Evolutionary conservation across 352 stramenopile genomes (phyloP), one percentile per base, ranked within the genome.

Genomic region (Lagenidium sp.): DNA sequence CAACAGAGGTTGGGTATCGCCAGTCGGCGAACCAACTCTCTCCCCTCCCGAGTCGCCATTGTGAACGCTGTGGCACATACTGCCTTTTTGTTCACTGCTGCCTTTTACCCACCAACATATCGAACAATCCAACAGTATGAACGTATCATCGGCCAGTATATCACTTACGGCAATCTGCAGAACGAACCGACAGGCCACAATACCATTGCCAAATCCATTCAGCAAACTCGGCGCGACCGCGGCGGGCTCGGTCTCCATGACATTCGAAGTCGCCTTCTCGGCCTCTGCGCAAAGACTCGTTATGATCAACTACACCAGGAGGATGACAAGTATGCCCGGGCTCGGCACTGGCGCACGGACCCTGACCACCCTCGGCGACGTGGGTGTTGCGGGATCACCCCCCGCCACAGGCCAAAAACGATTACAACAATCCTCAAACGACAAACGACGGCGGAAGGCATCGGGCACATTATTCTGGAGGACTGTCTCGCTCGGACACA

Each of bases 61-160:
- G 22, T 25, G 13, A 53, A 46, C 13, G 19, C 25, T 18, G 19
- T 43, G 15, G 37, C 22, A 21, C n/a, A 42, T 13, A 16, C 26
- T 15, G 19, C 31, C 22, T 19, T 53, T 6, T 28, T 54, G 0
- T 60, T 60, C 16, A 53, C 51, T 1, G 38, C 36, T 6, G 24
- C 38, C 12, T 57, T 45, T 20, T 47, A 44, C 12, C 23, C 36
- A 12, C 49, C 41, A 32, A 32, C 28, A 32, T 13, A 13, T 8
- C 28, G 28, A 32, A 15, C 8, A 15, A 32, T 32, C 8, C 28
- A 13, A 8, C 28, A 15, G 15, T 32, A 32, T 15, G 28, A 32
- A 15, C 8, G 15, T 15, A 32, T 32, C 28, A 32, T 32, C 15
- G 8, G 28, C 8, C 15, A 15, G 8, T 32, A 32, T 15, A 32